Percentiles rank a stretch among this genome's conserved stretches.
phyloP scores from a whole-genome alignment of 1,139 yeast species.

The Arxiozyma bovina region DNA sequence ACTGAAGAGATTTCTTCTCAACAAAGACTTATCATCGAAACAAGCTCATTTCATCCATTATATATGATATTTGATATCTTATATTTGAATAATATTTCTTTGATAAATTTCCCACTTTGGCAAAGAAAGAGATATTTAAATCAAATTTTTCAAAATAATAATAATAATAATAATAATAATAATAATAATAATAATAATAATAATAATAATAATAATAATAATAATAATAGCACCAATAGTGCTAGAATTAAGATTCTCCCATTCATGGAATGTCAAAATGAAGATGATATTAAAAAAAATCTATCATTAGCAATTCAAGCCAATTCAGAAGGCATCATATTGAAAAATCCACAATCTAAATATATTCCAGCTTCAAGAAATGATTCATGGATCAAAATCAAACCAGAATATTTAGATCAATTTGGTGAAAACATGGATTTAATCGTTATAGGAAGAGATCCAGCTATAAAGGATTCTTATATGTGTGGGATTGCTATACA shows the following conservation, averaged over 20 bases:
- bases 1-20: neutral
- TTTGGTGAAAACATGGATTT: slow-evolving; percentile 83
- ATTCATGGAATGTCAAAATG: slow-evolving; percentile 36
- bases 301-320: slow-evolving; percentile 51
- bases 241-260: slow-evolving; percentile 14
- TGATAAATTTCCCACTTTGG: slow-evolving; percentile 46
- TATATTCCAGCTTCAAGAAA: slow-evolving; percentile 56
- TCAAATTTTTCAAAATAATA: slow-evolving; percentile 35
- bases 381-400: slow-evolving; percentile 71
- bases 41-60: slow-evolving; percentile 42
- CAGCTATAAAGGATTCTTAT: slow-evolving; percentile 65
- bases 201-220: slow-evolving; percentile 25
- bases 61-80: slow-evolving; percentile 66
- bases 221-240: neutral
- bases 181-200: slow-evolving; percentile 14
- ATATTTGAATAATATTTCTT: slow-evolving; percentile 53
- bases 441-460: slow-evolving; percentile 66
- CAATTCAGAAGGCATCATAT: slow-evolving; percentile 74
- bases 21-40: neutral
- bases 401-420: slow-evolving; percentile 81
- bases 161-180: slow-evolving; percentile 15
- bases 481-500: slow-evolving; percentile 56
- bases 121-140: slow-evolving; percentile 48
- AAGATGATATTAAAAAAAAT: slow-evolving; percentile 46
- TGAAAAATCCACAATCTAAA: slow-evolving; percentile 54